These are phyloP conservation scores for Yamadazyma atlantica DNA, from an alignment of 1,139 yeast genomes.

Conservation along the genomic window DNA sequence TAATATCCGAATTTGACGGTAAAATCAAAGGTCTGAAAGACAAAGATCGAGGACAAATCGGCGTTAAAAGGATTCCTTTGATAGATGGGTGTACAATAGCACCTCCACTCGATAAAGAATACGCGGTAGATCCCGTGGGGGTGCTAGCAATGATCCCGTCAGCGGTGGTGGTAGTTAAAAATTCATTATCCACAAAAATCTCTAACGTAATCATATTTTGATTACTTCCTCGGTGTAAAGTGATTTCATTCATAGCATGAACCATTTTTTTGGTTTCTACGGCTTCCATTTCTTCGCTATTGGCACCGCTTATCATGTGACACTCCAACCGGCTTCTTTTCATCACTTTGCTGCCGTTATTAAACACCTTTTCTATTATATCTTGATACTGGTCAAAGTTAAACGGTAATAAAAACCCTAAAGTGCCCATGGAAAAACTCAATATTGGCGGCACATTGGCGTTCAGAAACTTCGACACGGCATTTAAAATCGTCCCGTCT, in stretches of 20 bases:
- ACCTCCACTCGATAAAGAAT: constrained; percentile 87
- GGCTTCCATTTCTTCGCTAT: constrained; percentile 3
- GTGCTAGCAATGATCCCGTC: constrained; percentile 86
- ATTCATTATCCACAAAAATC: constrained; percentile 75
- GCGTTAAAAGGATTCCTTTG: constrained; percentile 78
- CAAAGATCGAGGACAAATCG: constrained; percentile 86
- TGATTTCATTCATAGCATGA: constrained; percentile 91
- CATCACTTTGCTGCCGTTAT: constrained; percentile 66
- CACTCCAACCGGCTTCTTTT: constrained; percentile 80
- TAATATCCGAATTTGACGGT: constrained; percentile 71
- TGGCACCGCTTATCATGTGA: constrained; percentile 51
- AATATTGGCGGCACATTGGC: constrained; percentile 82
- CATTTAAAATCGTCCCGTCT: constrained; percentile 88
- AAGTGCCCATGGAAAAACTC: constrained; percentile 86
- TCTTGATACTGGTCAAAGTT: constrained; percentile 60
- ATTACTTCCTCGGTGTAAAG: constrained; percentile 82
- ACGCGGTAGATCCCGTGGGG: constrained; percentile 96
- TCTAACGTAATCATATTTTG: constrained; percentile 86
- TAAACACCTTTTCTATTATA: constrained; percentile 67
- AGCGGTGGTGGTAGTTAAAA: constrained; percentile 84
- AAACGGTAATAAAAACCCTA: constrained; percentile 88
- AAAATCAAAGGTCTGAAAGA: constrained; percentile 83
- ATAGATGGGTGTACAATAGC: constrained; percentile 89
- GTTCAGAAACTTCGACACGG: constrained; percentile 64
- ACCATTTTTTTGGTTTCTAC: constrained; percentile 23